Base-by-base conservation (phyloP, 1,139 yeast genomes). In the Kodamaea ohmeri region DNA sequence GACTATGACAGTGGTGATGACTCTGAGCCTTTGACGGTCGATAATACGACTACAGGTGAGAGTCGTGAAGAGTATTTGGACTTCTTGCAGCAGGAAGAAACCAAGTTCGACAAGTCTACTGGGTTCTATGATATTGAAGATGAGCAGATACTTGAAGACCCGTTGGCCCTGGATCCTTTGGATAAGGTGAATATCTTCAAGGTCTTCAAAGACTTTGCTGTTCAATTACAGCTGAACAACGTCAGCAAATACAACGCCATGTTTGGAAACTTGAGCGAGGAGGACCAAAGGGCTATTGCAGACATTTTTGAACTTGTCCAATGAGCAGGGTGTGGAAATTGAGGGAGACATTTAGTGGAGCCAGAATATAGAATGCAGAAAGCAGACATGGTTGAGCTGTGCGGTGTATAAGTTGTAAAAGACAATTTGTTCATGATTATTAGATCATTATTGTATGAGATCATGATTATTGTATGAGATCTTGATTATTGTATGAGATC, bases 91-190 rank as follows among this genome's bases (percentile, higher is more conserved):
- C 60, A 61, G 34, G 76, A 72, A 50, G 67, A 71, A 37, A 52
- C 66, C 38, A 66, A 68, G 47, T 65, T 52, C 34, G 52, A 67
- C 38, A 65, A 68, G 47, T 64, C 52, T 32, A 49, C 58, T 4
- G 40, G 40, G 4, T 38, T 29, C 32, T 69, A 61, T 38, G 71
- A 61, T 31, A 64, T 63, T 24, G 74, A 66, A 14, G 78, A 78
- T 34, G 87, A 80, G 18, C 79, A 72, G 27, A 58, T 85, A 4
- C 75, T 73, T 18, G 97, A 89, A 52, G 96, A 92, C 59, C 90
- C 96, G 3, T 71, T 87, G 47, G 76, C 84, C 3, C 80, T 83
- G 36, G 83, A 89, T 2, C 82, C 95, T 1, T 65, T 92, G 42
- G 97, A 92, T 51, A 63, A 67, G 30, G 63, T 90, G 30, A 81